Evolutionary conservation across 2,329 filamentous ascomycete species (phyloP).

Genomic region (Plenodomus lindquistii): DNA sequence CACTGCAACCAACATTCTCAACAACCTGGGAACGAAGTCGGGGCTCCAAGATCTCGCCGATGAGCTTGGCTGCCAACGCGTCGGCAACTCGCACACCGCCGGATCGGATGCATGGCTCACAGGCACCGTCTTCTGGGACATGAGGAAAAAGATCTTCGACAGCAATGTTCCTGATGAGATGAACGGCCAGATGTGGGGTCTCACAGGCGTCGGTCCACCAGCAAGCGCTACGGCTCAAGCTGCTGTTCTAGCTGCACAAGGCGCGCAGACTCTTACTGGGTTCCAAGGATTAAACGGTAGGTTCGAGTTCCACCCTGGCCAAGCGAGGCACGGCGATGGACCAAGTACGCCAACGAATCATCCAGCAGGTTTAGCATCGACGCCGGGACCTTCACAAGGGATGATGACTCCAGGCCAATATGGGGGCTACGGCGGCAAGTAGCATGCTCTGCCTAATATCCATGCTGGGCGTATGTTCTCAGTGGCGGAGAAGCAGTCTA

Average conservation of each 20-base stretch:
- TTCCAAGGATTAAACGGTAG: slow-evolving; percentile 40
- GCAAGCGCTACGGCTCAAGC: slow-evolving; percentile 61
- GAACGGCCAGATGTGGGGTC: slow-evolving; percentile 91
- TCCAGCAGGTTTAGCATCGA: slow-evolving; percentile 54
- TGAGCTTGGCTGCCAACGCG: slow-evolving; percentile 84
- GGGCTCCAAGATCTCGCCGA: slow-evolving; percentile 93
- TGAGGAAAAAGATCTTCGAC: slow-evolving; percentile 85
- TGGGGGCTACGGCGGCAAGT: slow-evolving; percentile 56
- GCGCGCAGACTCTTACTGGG: slow-evolving; percentile 33
- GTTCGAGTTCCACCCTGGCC: slow-evolving; percentile 48
- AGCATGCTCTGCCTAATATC: slow-evolving; percentile 7
- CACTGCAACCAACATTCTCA: slow-evolving; percentile 71
- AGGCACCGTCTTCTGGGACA: slow-evolving; percentile 91
- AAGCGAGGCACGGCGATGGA: slow-evolving; percentile 48
- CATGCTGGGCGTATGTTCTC: slow-evolving; percentile 5
- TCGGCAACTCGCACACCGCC: slow-evolving; percentile 87
- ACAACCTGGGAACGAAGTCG: slow-evolving; percentile 86
- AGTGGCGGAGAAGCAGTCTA: slow-evolving; percentile 6
- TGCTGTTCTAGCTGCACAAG: slow-evolving; percentile 49
- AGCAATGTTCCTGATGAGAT: slow-evolving; percentile 76
- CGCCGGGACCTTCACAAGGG: slow-evolving; percentile 57
- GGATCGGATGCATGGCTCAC: slow-evolving; percentile 93
- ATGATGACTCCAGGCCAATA: slow-evolving; percentile 81
- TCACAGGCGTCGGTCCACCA: slow-evolving; percentile 64
- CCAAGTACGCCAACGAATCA: slow-evolving; percentile 72